Evolutionary conservation across 1,284 basidiomycete species (phyloP).

Genomic region (Moesziomyces sp.): DNA sequence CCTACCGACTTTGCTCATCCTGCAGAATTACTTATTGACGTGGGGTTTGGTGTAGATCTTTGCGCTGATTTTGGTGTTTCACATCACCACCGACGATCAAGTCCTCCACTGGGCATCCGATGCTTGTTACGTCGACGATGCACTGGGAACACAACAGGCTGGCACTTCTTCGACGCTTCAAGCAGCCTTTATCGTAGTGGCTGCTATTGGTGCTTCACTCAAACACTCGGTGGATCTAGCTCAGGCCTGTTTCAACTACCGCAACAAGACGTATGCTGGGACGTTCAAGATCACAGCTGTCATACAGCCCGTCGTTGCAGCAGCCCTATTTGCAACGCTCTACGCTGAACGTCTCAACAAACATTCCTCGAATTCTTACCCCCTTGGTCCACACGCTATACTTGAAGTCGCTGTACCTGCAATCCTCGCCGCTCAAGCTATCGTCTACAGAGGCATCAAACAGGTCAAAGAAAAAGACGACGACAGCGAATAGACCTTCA

Average conservation of each 20-base stretch:
- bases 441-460: too few species aligned
- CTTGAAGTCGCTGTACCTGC: too few species aligned
- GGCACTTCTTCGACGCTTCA: too few species aligned
- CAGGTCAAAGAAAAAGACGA: too few species aligned
- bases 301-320: not conserved
- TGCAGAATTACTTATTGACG: too few species aligned
- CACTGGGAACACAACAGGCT: not conserved
- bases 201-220: not conserved
- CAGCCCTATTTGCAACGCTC: too few species aligned
- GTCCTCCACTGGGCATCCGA: not conserved
- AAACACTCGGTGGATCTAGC: not conserved
- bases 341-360: too few species aligned
- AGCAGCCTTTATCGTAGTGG: not conserved
- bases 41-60: not conserved
- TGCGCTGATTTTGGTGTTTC: not conserved
- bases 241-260: slow-evolving; percentile 12
- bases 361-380: too few species aligned
- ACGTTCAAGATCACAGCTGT: slow-evolving; percentile 10
- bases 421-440: too few species aligned
- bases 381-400: too few species aligned
- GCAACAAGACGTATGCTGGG: slow-evolving; percentile 7
- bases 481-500: too few species aligned
- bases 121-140: slow-evolving; percentile 1
- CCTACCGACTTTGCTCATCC: too few species aligned
- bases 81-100: not conserved